Percentiles rank a stretch among this genome's conserved stretches.
Conservation (phyloP, 2,329 filamentous ascomycete genomes). For the Fusarium foetens region DNA sequence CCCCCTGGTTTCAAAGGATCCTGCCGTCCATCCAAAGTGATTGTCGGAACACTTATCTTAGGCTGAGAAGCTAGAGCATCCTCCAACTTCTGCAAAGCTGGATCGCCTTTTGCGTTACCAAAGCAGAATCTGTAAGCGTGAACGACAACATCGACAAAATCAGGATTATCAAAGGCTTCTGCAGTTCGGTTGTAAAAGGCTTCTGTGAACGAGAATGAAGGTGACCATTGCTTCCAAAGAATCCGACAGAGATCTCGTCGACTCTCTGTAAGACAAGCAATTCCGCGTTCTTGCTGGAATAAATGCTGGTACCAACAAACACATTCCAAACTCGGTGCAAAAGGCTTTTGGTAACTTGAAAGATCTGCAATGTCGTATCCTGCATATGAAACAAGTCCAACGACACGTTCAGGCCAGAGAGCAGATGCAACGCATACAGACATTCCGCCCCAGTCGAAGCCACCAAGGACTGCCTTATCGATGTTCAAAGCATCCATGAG, state of each 20-base stretch:
- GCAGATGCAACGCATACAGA: constrained; percentile 6
- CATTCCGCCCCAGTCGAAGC: constrained; percentile 10
- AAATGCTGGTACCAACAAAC: constrained; percentile 16
- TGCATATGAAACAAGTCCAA: constrained; percentile 9
- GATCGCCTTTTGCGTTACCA: background rate
- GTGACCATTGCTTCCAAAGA: constrained; percentile 17
- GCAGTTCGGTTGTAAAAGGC: constrained; percentile 2
- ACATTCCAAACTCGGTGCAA: background rate
- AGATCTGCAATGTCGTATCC: constrained; percentile 8
- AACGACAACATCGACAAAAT: constrained; percentile 11
- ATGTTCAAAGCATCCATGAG: constrained; percentile 10
- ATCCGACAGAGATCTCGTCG: constrained; percentile 5
- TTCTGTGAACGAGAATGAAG: background rate
- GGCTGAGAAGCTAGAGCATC: background rate
- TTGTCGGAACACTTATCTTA: background rate
- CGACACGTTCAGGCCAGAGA: constrained; percentile 2
- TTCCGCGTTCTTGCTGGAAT: constrained; percentile 10
- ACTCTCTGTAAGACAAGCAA: background rate
- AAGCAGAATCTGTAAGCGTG: constrained; percentile 21
- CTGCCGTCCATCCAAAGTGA: background rate
- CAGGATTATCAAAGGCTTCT: constrained; percentile 5
- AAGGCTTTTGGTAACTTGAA: background rate
- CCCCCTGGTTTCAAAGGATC: constrained; percentile 7
- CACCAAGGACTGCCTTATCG: background rate
- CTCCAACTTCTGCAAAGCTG: background rate